Evolutionary conservation across 148 eudicot genomes (phyloP), one percentile per base, ranked within the genome.

Genomic region (Cornus florida): DNA sequence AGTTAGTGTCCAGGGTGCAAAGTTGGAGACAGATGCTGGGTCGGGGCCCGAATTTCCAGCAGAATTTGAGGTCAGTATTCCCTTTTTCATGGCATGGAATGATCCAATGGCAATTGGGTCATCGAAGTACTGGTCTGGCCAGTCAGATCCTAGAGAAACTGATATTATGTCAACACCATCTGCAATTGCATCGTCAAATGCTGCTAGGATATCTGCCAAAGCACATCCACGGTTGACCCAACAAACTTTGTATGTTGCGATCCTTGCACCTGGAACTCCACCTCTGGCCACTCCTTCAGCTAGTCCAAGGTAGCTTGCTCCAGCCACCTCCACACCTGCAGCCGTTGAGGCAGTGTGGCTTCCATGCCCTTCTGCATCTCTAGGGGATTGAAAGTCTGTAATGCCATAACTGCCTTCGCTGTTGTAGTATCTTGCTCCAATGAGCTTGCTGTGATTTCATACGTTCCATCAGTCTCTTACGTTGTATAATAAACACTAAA

Each of bases 51-150:
- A 72, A 24, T 72, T 72, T 50, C 75, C 75, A 6, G 75, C 75
- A 50, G 75, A 72, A n/a, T 72, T 72, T 19, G 75, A 72, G 20
- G 75, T 72, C 12, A 72, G 19, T 46, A 72, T 72, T 46, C 75
- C 75, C 14, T 72, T 46, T 22, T 28, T 72, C 75, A 72, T 72
- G 75, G 75, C 75, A 23, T 77, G 79, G 79, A 77, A 77, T 35
- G 79, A 69, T 31, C 79, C 79, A 31, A 77, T 77, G 12, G 79
- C 79, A 69, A 77, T 69, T 0, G 73, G 73, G 79, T 77, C 79
- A 4, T 77, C 53, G 3, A 77, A 69, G 67, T 53, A 77, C 4
- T 69, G 10, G 8, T 0, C 0, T 20, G 73, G 73, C 60, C 71
- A 32, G 53, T 56, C 50, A 2, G 73, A 31, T 69, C 79, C 79